phyloP scores from a whole-genome alignment of 31 red algal genomes.

The Endocladia muricata region DNA sequence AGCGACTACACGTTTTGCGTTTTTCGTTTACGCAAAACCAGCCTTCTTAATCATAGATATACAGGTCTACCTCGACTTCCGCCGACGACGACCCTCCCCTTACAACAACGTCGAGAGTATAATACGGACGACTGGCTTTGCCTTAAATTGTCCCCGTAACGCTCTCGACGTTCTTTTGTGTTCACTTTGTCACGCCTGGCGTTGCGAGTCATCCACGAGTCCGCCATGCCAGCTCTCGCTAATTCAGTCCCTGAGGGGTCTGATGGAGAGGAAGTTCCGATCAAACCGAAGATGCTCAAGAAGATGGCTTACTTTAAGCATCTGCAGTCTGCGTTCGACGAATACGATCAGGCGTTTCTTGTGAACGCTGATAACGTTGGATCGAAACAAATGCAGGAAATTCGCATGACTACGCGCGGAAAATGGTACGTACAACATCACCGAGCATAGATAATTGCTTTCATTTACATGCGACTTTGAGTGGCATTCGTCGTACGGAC shows the following conservation, averaged over 20 bases:
- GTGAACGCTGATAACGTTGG: slow-evolving; percentile 98
- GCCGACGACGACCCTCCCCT: not conserved
- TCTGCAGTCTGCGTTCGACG: slow-evolving; percentile 79
- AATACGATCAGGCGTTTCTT: slow-evolving; percentile 89
- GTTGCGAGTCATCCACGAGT: not conserved
- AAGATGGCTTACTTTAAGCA: slow-evolving; percentile 80
- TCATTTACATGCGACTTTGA: too few relatives aligned
- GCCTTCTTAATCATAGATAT: too few relatives aligned
- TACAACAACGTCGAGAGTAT: not conserved
- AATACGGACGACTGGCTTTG: slow-evolving; percentile 73
- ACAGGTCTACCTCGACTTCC: not conserved
- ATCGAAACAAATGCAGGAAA: slow-evolving; percentile 97
- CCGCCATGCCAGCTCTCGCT: slow-evolving; percentile 46
- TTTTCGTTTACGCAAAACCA: too few relatives aligned
- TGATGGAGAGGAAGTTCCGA: slow-evolving; percentile 35
- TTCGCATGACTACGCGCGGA: slow-evolving; percentile 61
- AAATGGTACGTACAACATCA: slow-evolving; percentile 56
- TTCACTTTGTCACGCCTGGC: not conserved
- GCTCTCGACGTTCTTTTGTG: slow-evolving; percentile 8
- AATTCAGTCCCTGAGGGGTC: not conserved
- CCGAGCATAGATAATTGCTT: too few relatives aligned
- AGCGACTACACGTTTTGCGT: too few relatives aligned
- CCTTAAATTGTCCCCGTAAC: slow-evolving; percentile 78
- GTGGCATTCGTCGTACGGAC: too few relatives aligned
- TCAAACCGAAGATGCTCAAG: slow-evolving; percentile 81